Percentiles rank a stretch among this genome's conserved stretches.
phyloP scores from a whole-genome alignment of 345 rosid species.

The Pistacia atlantica region DNA sequence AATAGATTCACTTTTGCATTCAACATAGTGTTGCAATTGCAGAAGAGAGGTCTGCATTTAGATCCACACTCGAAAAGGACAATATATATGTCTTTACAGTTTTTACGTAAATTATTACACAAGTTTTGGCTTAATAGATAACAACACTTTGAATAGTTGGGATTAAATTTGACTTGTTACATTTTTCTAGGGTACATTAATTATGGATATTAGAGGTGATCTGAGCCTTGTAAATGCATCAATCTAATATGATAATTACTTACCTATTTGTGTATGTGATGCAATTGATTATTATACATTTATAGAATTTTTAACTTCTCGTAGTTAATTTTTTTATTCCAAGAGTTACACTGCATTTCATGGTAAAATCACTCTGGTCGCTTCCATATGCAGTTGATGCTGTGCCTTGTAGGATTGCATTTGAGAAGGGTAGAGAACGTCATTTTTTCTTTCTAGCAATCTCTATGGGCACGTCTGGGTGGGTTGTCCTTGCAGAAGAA shows the following conservation, averaged over 20 bases:
- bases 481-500: conserved; percentile 89
- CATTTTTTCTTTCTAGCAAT: conserved; percentile 69
- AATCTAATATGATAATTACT: neutral
- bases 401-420: conserved; percentile 88
- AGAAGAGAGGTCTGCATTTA: too few species aligned
- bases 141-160: neutral
- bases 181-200: neutral
- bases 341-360: conserved; percentile 16
- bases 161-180: neutral
- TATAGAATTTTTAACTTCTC: neutral
- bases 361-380: conserved; percentile 25
- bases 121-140: too few species aligned
- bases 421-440: conserved; percentile 94
- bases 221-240: neutral
- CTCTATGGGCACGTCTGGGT: conserved; percentile 71
- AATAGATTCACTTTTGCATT: too few species aligned
- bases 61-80: too few species aligned
- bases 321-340: neutral
- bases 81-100: too few species aligned
- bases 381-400: conserved; percentile 72
- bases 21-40: too few species aligned
- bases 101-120: too few species aligned
- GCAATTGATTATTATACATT: too few species aligned
- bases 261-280: too few species aligned
- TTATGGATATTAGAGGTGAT: neutral